Conservation (phyloP, 768 basidiomycete genomes). For the Mycena filopes region DNA sequence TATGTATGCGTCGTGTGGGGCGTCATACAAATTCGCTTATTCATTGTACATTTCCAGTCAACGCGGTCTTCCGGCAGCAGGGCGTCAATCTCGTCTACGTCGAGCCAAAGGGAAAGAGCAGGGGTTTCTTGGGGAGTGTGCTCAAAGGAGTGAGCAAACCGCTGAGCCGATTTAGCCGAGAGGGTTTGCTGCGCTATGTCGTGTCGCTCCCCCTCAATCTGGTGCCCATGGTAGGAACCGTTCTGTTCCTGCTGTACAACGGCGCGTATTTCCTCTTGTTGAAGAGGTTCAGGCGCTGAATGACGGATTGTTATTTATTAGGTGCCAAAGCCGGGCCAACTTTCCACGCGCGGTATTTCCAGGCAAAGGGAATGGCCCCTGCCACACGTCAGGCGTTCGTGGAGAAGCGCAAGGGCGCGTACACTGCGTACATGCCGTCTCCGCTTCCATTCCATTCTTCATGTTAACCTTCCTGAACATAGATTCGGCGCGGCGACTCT, state of each 20-base stretch:
- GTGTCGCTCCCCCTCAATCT: conserved; percentile 75
- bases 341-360: conserved; percentile 76
- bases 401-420: conserved; percentile 61
- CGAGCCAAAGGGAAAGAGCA: conserved; percentile 48
- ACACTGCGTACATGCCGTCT: conserved; percentile 64
- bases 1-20: conserved; percentile 44
- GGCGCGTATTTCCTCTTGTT: conserved; percentile 40
- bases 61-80: conserved; percentile 12
- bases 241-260: conserved; percentile 67
- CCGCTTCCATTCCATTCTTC: too few relatives aligned
- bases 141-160: conserved; percentile 62
- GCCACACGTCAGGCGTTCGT: conserved; percentile 57
- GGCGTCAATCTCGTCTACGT: conserved; percentile 11
- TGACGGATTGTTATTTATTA: conserved; percentile 29
- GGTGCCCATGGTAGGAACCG: conserved; percentile 73
- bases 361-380: conserved; percentile 66
- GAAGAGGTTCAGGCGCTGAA: background rate
- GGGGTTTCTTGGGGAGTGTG: conserved; percentile 53
- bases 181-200: conserved; percentile 65
- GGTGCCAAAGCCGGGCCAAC: conserved; percentile 61
- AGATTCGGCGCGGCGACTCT: conserved; percentile 72
- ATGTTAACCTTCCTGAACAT: too few relatives aligned
- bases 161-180: conserved; percentile 54
- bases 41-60: conserved; percentile 6
- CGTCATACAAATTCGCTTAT: background rate